Base-by-base conservation (phyloP, 2,329 filamentous ascomycete species). In the Bertia moriformis region DNA sequence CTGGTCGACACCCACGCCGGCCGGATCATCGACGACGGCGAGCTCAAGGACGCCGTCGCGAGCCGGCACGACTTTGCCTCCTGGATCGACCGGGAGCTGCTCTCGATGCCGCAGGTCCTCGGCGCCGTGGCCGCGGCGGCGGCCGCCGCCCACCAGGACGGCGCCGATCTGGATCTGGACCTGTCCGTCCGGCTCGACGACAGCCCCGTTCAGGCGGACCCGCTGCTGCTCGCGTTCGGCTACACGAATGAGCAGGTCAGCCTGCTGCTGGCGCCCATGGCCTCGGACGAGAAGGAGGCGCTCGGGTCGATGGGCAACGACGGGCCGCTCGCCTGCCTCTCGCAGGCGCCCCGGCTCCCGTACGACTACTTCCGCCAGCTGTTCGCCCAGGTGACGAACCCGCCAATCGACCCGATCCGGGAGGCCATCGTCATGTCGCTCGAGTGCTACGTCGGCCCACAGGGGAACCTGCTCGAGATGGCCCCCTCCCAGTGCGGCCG, bases 251-350 rank as follows among this genome's bases (percentile, higher is more conserved):
- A 96, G 66, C 89, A 96, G 61, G 83, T 96, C 57, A 89, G 82
- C 58, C 64, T 96, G 55, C 69, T 96, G 29, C 75, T 96, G 39
- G 89, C 83, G 14, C 89, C 89, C 7, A 96, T 96, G 89, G 89
- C 87, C 42, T 87, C 87, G 18, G 89, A 96, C 53, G 93, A 93
- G 43, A 96, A 96, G 65, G 89, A 96, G 60, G 89, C 89, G 33
- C 71, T 96, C 40, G 89, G 89, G 29, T 96, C 89, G 43, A 96
- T 96, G 89, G 89, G 89, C 51, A 96, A 96, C 55, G 89, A 96
- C 66, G 86, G 84, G 33, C 89, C 89, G 33, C 67, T 96, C 45
- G 89, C 89, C 39, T 94, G 87, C 58, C 69, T 96, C 55, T 83
- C 89, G n/a, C 74, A 83, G 47, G 83, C 89, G 45, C 87, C 89